phyloP scores from a whole-genome alignment of 164 flowering plant species.

The Chimonanthus praecox region DNA sequence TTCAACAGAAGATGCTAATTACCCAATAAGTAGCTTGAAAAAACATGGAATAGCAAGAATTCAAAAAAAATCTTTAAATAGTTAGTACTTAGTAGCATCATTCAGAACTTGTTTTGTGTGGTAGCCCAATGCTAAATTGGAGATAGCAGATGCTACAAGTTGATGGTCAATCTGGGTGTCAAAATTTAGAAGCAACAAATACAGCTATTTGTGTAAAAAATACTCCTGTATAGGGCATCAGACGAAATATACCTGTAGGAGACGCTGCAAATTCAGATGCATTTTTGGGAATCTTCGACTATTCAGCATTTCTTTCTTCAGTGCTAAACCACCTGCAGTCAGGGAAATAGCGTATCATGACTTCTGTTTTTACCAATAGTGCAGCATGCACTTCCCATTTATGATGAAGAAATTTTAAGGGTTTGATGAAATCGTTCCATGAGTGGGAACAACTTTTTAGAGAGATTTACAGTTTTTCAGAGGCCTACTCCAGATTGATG shows the following conservation, averaged over 20 bases:
- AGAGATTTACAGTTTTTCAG: not conserved
- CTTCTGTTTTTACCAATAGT: not conserved
- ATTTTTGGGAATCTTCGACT: constrained; percentile 89
- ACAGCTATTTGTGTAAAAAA: not conserved
- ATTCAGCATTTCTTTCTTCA: constrained; percentile 91
- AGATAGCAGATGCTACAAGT: too few species aligned
- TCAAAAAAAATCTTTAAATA: too few species aligned
- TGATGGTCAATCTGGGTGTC: not conserved
- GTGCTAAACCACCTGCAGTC: constrained; percentile 68
- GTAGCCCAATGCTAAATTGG: too few species aligned
- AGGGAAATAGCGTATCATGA: not conserved
- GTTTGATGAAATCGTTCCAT: not conserved
- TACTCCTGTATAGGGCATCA: not conserved
- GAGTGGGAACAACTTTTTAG: too few species aligned
- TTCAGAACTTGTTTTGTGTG: too few species aligned
- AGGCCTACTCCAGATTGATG: too few species aligned
- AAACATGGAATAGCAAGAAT: too few species aligned
- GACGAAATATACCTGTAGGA: constrained; percentile 63
- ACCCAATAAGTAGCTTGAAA: too few species aligned
- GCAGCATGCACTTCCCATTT: not conserved
- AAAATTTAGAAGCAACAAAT: not conserved
- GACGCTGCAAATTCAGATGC: constrained; percentile 91
- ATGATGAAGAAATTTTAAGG: not conserved
- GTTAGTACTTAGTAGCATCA: too few species aligned
- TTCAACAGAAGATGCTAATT: too few species aligned